Conservation (phyloP, 768 basidiomycete genomes). For the Tulasnella sp. region DNA sequence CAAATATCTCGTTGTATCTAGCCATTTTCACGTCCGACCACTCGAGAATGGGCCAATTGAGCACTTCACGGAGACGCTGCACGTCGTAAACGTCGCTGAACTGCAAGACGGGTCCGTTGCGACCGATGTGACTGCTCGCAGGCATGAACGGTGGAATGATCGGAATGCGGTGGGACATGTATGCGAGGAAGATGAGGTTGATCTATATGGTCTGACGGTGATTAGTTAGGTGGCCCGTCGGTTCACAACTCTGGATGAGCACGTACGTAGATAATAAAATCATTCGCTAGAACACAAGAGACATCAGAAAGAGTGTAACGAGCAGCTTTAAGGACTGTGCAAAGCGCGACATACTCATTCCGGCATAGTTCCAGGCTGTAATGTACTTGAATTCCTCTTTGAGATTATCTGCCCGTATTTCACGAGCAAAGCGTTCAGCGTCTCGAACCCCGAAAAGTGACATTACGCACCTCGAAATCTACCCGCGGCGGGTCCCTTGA, state of each 20-base stretch:
- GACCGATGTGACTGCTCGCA: not conserved
- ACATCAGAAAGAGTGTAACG: not conserved
- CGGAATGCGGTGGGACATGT: conserved; percentile 16
- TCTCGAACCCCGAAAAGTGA: too few relatives aligned
- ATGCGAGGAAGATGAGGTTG: conserved; percentile 11
- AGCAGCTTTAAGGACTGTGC: not conserved
- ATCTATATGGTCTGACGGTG: not conserved
- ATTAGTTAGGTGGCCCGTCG: not conserved
- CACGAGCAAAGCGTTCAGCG: not conserved
- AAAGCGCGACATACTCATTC: conserved; percentile 6
- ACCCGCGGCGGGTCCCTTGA: not conserved
- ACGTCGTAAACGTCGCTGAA: conserved; percentile 63
- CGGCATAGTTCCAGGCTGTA: conserved; percentile 22
- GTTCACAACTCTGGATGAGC: not conserved
- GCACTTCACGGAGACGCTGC: conserved; percentile 45
- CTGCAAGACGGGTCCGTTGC: not conserved
- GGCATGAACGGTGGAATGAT: conserved; percentile 17
- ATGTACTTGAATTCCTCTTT: conserved; percentile 8
- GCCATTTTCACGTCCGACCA: conserved; percentile 60
- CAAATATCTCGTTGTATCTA: conserved; percentile 21
- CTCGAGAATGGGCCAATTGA: conserved; percentile 53
- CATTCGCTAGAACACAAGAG: conserved; percentile 5
- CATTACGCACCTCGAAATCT: conserved; percentile 2
- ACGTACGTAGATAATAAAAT: conserved; percentile 19
- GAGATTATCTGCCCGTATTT: conserved; percentile 15